Evolutionary conservation across 1,284 basidiomycete genomes (phyloP).

Genomic region (Salmacisia buchloeana): DNA sequence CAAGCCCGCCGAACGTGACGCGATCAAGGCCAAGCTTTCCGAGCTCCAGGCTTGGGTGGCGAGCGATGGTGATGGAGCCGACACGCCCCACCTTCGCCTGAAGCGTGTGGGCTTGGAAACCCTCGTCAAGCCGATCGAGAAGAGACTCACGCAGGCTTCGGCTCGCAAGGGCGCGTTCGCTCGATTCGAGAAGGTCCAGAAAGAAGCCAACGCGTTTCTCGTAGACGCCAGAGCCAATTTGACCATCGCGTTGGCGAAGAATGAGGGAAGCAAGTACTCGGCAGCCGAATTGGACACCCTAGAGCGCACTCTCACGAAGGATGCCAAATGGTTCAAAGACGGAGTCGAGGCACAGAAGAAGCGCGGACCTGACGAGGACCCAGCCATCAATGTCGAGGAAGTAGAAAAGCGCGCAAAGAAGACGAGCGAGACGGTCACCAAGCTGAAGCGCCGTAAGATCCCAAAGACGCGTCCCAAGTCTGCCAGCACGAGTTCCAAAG

Average conservation of each 20-base stretch:
- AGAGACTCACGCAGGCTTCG: constrained; percentile 78
- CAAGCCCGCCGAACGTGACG: constrained; percentile 65
- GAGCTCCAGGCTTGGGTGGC: constrained; percentile 75
- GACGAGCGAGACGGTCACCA: constrained; percentile 36
- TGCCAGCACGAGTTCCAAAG: not conserved
- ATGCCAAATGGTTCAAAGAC: constrained; percentile 45
- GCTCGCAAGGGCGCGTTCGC: constrained; percentile 61
- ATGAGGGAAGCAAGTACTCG: constrained; percentile 41
- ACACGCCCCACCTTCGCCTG: constrained; percentile 47
- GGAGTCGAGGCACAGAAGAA: constrained; percentile 34
- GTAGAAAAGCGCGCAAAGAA: constrained; percentile 43
- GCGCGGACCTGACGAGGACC: constrained; percentile 37
- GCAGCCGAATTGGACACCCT: constrained; percentile 45
- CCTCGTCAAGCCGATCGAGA: constrained; percentile 73
- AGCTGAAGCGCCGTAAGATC: constrained; percentile 39
- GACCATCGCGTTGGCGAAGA: constrained; percentile 57
- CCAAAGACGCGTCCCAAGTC: constrained; percentile 31
- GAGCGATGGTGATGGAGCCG: constrained; percentile 77
- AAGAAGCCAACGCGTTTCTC: constrained; percentile 67
- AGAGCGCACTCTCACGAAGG: constrained; percentile 29
- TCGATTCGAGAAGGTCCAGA: constrained; percentile 64
- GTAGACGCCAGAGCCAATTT: constrained; percentile 65
- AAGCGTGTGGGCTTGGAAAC: constrained; percentile 58
- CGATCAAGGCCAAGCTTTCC: constrained; percentile 63
- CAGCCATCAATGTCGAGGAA: constrained; percentile 39